These are phyloP conservation scores for Saccharomycopsis guyanensis DNA, from an alignment of 805 yeast genomes.

Conservation along the genomic window DNA sequence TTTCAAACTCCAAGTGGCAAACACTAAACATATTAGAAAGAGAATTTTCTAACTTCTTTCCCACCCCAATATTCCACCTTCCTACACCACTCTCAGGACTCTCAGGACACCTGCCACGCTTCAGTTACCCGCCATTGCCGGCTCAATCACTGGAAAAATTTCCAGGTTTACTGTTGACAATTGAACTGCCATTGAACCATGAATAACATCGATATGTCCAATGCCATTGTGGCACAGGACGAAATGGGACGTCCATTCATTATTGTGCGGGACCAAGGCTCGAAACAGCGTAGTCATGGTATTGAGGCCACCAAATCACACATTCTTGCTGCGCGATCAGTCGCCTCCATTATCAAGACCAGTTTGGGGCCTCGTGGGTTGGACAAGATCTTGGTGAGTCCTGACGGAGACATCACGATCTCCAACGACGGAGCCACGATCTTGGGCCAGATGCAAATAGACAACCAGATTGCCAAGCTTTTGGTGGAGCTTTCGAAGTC, in stretches of 20 bases:
- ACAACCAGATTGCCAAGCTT: slow-evolving; percentile 95
- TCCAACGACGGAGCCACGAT: slow-evolving; percentile 99
- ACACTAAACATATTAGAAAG: too few species aligned
- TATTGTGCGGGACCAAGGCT: slow-evolving; percentile 82
- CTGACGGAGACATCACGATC: slow-evolving; percentile 71
- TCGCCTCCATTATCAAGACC: slow-evolving; percentile 60
- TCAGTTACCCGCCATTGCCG: too few species aligned
- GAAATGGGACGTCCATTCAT: slow-evolving; percentile 99
- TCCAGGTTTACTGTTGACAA: too few species aligned
- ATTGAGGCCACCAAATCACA: slow-evolving; percentile 78
- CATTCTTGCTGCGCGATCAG: slow-evolving; percentile 61
- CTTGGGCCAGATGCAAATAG: slow-evolving; percentile 85
- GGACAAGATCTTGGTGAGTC: slow-evolving; percentile 90
- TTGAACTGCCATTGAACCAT: too few species aligned
- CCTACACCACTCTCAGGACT: too few species aligned
- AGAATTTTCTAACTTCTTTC: too few species aligned
- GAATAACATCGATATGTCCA: slow-evolving; percentile 61
- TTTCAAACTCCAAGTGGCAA: too few species aligned
- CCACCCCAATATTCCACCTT: too few species aligned
- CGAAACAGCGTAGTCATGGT: slow-evolving; percentile 62
- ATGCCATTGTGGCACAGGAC: slow-evolving; percentile 98
- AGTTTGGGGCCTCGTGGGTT: slow-evolving; percentile 98
- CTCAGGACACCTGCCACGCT: too few species aligned
- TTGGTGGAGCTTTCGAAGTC: slow-evolving; percentile 91
- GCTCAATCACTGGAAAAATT: background rate